A percentile compares a stretch with the other conserved stretches of the same genome.
Evolutionary conservation across 768 basidiomycete genomes (phyloP).

Genomic region (Exidia glandulosa): DNA sequence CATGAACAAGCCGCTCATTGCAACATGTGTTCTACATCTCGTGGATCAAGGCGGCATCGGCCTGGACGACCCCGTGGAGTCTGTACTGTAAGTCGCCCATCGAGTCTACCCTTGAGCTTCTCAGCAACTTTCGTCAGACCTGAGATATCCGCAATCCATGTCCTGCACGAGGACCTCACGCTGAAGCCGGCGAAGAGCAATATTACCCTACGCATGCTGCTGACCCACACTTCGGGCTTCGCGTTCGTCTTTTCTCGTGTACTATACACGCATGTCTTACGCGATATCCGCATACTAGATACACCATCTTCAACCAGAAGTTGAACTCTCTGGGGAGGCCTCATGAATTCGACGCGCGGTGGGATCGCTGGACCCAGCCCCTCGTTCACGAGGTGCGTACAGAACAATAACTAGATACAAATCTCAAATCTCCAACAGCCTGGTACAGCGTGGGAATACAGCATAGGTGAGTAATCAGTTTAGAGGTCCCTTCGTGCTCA

Average conservation of each 20-base stretch:
- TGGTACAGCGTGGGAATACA: background rate
- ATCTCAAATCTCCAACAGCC: background rate
- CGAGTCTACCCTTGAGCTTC: background rate
- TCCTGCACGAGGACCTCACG: background rate
- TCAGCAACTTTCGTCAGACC: background rate
- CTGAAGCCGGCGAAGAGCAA: background rate
- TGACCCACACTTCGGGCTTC: constrained; percentile 1
- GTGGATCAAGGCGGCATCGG: background rate
- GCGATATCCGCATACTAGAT: background rate
- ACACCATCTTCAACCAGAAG: background rate
- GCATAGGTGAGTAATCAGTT: background rate
- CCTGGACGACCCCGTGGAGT: background rate
- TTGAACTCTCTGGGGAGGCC: background rate
- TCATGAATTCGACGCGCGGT: background rate
- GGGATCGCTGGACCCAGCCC: background rate
- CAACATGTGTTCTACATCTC: background rate
- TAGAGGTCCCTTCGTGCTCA: background rate
- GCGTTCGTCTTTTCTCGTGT: background rate
- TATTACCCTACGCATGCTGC: constrained; percentile 1
- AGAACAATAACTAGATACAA: background rate
- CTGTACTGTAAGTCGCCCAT: background rate
- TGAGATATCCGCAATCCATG: background rate
- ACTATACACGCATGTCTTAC: background rate
- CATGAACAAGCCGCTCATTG: background rate
- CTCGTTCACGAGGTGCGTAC: background rate